phyloP scores from a whole-genome alignment of 2,329 filamentous ascomycete species.

The Monosporascus sp. region DNA sequence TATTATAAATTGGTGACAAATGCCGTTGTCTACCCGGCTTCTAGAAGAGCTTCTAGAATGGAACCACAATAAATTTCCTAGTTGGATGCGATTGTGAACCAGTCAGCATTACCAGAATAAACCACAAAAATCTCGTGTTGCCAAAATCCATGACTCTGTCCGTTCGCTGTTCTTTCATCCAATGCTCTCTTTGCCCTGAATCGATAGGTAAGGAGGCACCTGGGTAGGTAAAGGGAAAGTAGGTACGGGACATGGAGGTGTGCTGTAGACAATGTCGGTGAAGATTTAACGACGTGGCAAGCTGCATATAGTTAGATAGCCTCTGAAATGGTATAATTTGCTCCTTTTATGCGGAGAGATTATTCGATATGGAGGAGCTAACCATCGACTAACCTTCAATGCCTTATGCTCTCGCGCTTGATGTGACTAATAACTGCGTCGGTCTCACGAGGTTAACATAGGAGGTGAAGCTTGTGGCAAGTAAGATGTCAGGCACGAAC shows the following conservation, averaged over 20 bases:
- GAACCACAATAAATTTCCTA: neutral
- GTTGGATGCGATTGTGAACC: no score
- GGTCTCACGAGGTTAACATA: neutral
- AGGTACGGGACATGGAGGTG: no score
- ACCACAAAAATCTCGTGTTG: no score
- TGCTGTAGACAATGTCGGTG: no score
- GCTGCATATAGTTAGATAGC: neutral
- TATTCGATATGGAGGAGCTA: neutral
- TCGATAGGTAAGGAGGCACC: no score
- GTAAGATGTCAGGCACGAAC: neutral
- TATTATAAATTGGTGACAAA: neutral
- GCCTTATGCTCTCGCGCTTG: no score
- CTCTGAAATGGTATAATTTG: slow-evolving; percentile 15
- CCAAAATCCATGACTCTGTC: no score
- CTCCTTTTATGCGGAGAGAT: slow-evolving; percentile 13
- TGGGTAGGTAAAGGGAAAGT: no score
- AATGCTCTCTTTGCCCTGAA: no score
- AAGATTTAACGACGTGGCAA: neutral
- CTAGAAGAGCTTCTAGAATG: neutral
- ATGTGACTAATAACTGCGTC: no score
- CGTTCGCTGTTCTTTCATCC: no score
- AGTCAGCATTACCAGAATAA: no score
- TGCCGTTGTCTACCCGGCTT: neutral
- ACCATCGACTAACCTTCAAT: neutral
- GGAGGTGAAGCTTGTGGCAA: neutral